These are phyloP conservation scores for Madurella mycetomatis DNA, from an alignment of 2,329 filamentous ascomycete genomes.

Conservation along the genomic window DNA sequence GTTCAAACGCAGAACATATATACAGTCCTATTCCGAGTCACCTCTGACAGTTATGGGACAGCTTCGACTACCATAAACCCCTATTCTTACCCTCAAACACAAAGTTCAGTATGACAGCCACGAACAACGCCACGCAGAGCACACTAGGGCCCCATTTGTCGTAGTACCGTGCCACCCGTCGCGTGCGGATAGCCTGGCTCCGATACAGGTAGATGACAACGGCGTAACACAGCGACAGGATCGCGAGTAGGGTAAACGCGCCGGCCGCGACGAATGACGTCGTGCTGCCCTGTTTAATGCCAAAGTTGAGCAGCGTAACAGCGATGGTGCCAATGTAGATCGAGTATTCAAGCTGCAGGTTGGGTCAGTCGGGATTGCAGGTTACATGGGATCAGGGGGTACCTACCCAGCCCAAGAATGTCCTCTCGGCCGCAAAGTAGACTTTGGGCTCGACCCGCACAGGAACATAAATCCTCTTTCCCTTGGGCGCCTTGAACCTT, in stretches of 20 bases:
- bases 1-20: not conserved
- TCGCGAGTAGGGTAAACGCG: conserved; percentile 77
- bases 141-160: conserved; percentile 80
- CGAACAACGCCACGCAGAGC: conserved; percentile 68
- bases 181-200: conserved; percentile 75
- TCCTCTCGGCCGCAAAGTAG: conserved; percentile 92
- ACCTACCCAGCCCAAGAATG: conserved; percentile 86
- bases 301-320: conserved; percentile 78
- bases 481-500: conserved; percentile 68
- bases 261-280: conserved; percentile 66
- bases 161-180: conserved; percentile 85
- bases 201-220: conserved; percentile 84
- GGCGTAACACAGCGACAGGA: conserved; percentile 74
- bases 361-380: not conserved
- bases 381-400: conserved; percentile 12
- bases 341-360: conserved; percentile 76
- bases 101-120: conserved; percentile 76
- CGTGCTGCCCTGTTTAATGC: conserved; percentile 46
- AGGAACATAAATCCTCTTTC: conserved; percentile 92
- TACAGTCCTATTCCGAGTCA: not conserved
- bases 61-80: conserved; percentile 15
- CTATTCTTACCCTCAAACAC: conserved; percentile 66
- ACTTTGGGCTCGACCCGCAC: conserved; percentile 97
- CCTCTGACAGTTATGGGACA: not conserved
- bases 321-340: conserved; percentile 90